Conservation (phyloP, 257 asterid species). For the Lantana camara region DNA sequence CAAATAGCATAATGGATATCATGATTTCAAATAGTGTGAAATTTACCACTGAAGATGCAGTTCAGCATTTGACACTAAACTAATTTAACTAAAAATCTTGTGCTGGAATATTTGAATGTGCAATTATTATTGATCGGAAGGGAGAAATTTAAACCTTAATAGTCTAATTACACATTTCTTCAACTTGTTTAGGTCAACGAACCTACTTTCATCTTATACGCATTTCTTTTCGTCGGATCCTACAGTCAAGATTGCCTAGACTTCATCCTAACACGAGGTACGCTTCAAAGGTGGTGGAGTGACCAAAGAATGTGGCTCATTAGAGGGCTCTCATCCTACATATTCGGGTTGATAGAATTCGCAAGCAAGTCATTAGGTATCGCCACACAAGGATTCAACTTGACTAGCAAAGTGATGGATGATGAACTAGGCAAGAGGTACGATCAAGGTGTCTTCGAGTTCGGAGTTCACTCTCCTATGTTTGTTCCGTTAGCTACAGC, state of each 20-base stretch:
- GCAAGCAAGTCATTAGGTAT: constrained; percentile 36
- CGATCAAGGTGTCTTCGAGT: constrained; percentile 42
- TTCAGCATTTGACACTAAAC: too few species aligned
- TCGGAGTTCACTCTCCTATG: constrained; percentile 47
- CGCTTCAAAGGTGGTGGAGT: constrained; percentile 54
- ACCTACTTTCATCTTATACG: constrained; percentile 43
- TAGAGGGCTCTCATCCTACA: constrained; percentile 35
- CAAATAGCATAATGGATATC: neutral
- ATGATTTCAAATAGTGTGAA: neutral
- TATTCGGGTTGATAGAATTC: constrained; percentile 39
- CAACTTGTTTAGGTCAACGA: constrained; percentile 40
- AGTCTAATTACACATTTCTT: neutral
- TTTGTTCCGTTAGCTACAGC: constrained; percentile 36
- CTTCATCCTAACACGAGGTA: constrained; percentile 46
- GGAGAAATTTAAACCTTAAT: too few species aligned
- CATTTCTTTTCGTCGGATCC: constrained; percentile 57
- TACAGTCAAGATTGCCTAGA: constrained; percentile 59
- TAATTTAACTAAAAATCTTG: too few species aligned
- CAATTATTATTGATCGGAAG: too few species aligned
- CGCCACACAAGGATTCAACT: constrained; percentile 44
- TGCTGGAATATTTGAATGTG: too few species aligned
- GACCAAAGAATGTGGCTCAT: constrained; percentile 58
- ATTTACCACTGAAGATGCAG: too few species aligned
- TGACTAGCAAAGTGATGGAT: constrained; percentile 51
- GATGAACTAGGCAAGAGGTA: constrained; percentile 43